Evolutionary conservation across 495 filamentous ascomycete genomes (phyloP).

Genomic region (Glonium stellatum): DNA sequence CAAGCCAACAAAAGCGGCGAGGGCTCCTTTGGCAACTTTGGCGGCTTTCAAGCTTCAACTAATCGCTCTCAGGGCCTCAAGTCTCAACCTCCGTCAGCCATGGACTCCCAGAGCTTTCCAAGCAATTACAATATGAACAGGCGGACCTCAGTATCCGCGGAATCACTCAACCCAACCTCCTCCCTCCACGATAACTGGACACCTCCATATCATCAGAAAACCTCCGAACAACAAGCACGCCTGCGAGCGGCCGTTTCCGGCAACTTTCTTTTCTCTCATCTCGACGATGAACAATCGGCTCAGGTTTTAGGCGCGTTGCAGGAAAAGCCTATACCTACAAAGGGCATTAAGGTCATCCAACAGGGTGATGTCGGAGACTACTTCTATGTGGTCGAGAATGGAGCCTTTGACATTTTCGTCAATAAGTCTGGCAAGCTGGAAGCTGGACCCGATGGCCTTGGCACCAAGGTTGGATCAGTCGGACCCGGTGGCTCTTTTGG

Average conservation of each 20-base stretch:
- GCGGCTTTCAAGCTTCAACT: constrained; percentile 24
- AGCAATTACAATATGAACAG: constrained; percentile 89
- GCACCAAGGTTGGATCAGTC: constrained; percentile 72
- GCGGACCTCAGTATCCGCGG: constrained; percentile 92
- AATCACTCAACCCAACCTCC: constrained; percentile 84
- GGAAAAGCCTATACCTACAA: constrained; percentile 91
- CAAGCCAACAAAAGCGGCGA: constrained; percentile 12
- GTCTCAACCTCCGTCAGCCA: constrained; percentile 17
- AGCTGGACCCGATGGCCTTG: constrained; percentile 76
- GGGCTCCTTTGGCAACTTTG: constrained; percentile 36
- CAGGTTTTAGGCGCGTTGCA: constrained; percentile 86
- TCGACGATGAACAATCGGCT: constrained; percentile 82
- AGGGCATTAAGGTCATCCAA: constrained; percentile 91
- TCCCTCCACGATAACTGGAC: constrained; percentile 82
- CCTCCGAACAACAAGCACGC: constrained; percentile 68
- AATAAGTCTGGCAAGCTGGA: constrained; percentile 63
- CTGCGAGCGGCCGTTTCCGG: constrained; percentile 73
- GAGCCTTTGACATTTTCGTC: constrained; percentile 86
- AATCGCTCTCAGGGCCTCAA: constrained; percentile 4
- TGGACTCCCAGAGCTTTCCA: constrained; percentile 63
- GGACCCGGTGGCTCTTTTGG: constrained; percentile 93
- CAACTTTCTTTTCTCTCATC: constrained; percentile 91
- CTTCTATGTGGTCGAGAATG: constrained; percentile 94
- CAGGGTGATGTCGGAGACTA: constrained; percentile 96
- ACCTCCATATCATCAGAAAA: constrained; percentile 77